Evolutionary conservation across 345 rosid species (phyloP), one percentile per base, ranked within the genome.

Genomic region (Hibiscus mutabilis): DNA sequence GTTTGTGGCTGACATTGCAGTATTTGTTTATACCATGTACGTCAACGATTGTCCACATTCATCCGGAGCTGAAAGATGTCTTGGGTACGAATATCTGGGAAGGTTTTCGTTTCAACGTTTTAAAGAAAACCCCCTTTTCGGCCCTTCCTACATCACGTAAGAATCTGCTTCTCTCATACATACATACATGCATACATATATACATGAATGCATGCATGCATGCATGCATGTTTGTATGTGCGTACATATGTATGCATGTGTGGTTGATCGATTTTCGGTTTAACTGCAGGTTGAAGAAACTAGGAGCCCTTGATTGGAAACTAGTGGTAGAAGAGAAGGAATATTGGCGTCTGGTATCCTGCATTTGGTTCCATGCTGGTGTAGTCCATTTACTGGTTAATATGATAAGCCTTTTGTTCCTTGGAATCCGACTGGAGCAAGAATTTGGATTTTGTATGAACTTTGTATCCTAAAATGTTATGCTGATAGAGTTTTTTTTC

Each of bases 321-420:
- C 84, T 77, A 24, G 90, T 90, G 40, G 87, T 83, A 52, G 81
- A 82, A 59, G 68, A 75, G 21, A 81, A 85, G 69, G 84, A 92
- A 80, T 75, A 73, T 29, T 95, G 96, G 98, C 89, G 97, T 27
- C 90, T 95, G 5, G 18, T 91, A 1, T 80, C 93, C 42, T 90
- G 92, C 75, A 85, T 90, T 73, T 92, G 98, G 99, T 87, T 92
- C 73, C 98, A 95, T 57, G 97, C 91, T 1, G 99, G 98, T 9
- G 80, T 91, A 68, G 68, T 91, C 37, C 99, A 95, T 76, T 74
- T 95, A 71, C 53, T 81, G 25, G 79, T 87, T 35, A 95, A 95
- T 71, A 90, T 95, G 98, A 62, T 88, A 37, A 89, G 99, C 82
- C 90, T 95, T 74, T 53, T 92, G 21, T 80, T 87, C 59, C 87